Base-by-base conservation (phyloP, 257 asterid species). In the Solanum arcanum region DNA sequence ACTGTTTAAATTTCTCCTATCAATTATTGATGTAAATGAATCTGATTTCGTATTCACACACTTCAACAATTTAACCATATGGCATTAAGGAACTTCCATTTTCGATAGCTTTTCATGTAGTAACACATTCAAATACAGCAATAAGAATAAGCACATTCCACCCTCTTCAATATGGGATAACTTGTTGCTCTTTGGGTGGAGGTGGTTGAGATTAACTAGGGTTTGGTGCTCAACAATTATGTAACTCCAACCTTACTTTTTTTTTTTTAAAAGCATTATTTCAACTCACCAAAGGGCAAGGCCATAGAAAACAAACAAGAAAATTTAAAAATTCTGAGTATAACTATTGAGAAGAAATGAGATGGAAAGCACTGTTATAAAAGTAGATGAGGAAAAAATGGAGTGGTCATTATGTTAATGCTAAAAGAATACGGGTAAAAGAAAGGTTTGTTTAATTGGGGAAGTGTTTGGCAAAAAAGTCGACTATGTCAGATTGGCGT, bases 401-500 rank as follows among this genome's bases (percentile, higher is more conserved):
- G 94, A 90, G 84, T 89, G 86, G 95, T 93, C 90, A 87, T 91
- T 93, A 90, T 92, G 89, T 80, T 35, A 29, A 52, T 72, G 68
- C 69, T 70, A 80, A 83, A 86, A 84, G 29, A 27, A 83, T 85
- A 77, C 68, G 69, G 90, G 86, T 90, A 90, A 86, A 88, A 80
- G 90, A 86, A 73, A 72, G 84, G 23, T 68, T 77, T 52, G 90
- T 83, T 84, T 80, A 76, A 25, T 84, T 84, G 74, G 62, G 68
- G 12, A 64, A 68, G 70, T 78, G 89, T 70, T 70, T 14, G 88
- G 90, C 88, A 85, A 88, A 87, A 88, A 89, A 85, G 89, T 81
- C 29, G 86, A 64, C 25, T 16, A 84, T 94, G 97, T 93, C 98
- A 95, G 98, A 92, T 90, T 92, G 95, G 98, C 98, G 98, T 95